Evolutionary conservation across 2,329 filamentous ascomycete species (phyloP), one percentile per base, ranked within the genome.

Genomic region (Fusarium lateritium): DNA sequence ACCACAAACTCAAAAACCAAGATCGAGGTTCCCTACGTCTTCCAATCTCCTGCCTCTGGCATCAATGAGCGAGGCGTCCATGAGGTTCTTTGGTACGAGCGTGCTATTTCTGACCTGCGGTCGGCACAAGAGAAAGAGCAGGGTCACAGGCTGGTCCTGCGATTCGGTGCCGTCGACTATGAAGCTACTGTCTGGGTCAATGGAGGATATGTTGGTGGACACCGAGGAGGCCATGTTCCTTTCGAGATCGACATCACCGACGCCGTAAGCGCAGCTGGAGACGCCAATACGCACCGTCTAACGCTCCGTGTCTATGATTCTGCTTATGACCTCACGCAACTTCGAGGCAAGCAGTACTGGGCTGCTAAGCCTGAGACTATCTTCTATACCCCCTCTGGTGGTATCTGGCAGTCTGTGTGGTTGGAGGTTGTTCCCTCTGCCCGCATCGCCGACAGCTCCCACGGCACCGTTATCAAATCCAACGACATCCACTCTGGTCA

Each of bases 341-440:
- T 88, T 2, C 82, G 90, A 33, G 90, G 90, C 0, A 92, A 92
- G 76, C 90, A 92, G 76, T 89, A 89, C 72, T 90, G 88, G 88
- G 84, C 82, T 5, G 84, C 86, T 2, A 82, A 88, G 75, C 86
- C 88, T 0, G 87, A 90, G 74, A 86, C 84, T 52, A 88, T 88
- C 70, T 88, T 88, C 71, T 88, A 88, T 71, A 87, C 85, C 1
- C 86, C 86, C 0, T 85, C 84, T 10, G 84, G 84, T 28, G 86
- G 86, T 24, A 86, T 88, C 58, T 88, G 86, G 86, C 86, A 88
- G 74, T 82, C 79, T 17, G 86, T 88, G 5, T 87, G 85, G 83
- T 76, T 87, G 4, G 88, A 90, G 67, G 82, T 82, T 40, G 86
- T 88, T 3, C 87, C 88, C 2, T 58, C 76, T 0, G 79, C 82